Conservation (phyloP, 345 rosid species). For the Arabidopsis thaliana region TAIR10.1 NC_003074.8:5692501-5693000, state of each 20-base stretch:
- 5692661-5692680: background rate
- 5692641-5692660: background rate
- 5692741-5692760: constrained; percentile 12
- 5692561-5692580: too few relatives aligned
- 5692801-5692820: constrained; percentile 12
- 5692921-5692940: background rate
- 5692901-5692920: constrained; percentile 20
- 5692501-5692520: too few relatives aligned
- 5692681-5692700: constrained; percentile 16
- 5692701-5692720: constrained; percentile 45
- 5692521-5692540: too few relatives aligned
- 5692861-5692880: background rate
- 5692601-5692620: too few relatives aligned
- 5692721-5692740: constrained; percentile 10
- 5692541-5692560: too few relatives aligned
- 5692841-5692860: constrained; percentile 19
- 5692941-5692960: constrained; percentile 56
- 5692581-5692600: too few relatives aligned
- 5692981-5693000: constrained; percentile 70
- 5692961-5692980: constrained; percentile 79
- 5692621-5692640: too few relatives aligned
- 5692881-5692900: constrained; percentile 34
- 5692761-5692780: constrained; percentile 43
- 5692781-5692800: constrained; percentile 22
- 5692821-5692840: constrained; percentile 40